Base-by-base conservation (phyloP, 441 rosid genomes). In the Gossypium davidsonii region DNA sequence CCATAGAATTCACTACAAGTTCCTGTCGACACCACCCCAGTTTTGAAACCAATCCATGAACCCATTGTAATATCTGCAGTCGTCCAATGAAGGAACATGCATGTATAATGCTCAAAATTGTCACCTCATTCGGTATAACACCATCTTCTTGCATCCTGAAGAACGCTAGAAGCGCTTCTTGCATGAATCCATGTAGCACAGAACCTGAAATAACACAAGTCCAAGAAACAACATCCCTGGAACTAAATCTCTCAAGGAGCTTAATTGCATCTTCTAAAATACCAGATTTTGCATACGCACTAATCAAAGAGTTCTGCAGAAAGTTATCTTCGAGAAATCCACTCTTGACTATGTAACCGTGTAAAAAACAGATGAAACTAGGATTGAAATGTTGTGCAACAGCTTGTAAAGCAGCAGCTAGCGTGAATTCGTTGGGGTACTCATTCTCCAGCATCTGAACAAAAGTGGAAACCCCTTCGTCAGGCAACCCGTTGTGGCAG, bases 121-220 rank as follows among this genome's bases (percentile, higher is more conserved):
- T 73, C 3, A 78, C 74, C 53, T 55, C 80, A 69, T 56, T 78
- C 1, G 77, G 71, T n/a, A 12, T 10, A 46, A 73, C 26, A 23
- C 80, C 74, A 15, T 73, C 69, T 1, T 51, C 28, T 61, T 34
- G 71, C 77, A 78, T 78, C 49, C 57, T 15, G 9, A 58, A 2
- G 51, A 70, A 74, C 7, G 65, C 23, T 5, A 23, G 26, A 26
- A 78, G 63, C 18, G 77, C 77, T 18, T 69, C 75, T 23, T 21
- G 39, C n/a, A 65, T 26, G 77, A 76, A 76, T 48, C 79, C 84
- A 55, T 78, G 74, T 0, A 78, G 46, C 31, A 78, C 77, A 7
- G 53, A 78, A 7, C 82, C 80, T 4, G 86, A 78, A 49, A 80
- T 73, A 3, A 83, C 63, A 0, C 81, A 76, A 64, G 78, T 81